Conservation (phyloP, 2,329 filamentous ascomycete genomes). For the Teratosphaeria gauchensis region DNA sequence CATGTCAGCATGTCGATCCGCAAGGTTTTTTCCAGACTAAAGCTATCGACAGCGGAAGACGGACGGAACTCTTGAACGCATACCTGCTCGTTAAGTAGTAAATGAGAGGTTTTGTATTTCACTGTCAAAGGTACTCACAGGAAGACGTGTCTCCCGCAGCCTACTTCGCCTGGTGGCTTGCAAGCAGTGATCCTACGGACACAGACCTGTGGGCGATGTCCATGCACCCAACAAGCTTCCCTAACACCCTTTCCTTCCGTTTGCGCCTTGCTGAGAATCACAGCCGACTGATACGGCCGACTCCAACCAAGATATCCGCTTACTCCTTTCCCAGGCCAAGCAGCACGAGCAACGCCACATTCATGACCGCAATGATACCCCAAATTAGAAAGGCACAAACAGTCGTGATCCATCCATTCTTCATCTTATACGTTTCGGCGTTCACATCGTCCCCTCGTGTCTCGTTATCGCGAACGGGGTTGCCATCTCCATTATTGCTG, state of each 20-base stretch:
- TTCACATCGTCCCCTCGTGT: not conserved
- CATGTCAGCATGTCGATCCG: not conserved
- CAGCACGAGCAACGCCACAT: constrained; percentile 65
- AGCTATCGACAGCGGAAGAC: no score
- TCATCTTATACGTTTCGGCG: constrained; percentile 46
- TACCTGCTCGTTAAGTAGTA: no score
- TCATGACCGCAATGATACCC: constrained; percentile 67
- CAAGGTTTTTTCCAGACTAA: no score
- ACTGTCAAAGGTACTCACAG: not conserved
- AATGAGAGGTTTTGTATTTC: no score
- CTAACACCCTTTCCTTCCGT: not conserved
- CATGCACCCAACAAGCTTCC: not conserved
- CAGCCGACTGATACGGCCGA: not conserved
- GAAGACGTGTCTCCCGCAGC: not conserved
- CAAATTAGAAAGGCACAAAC: constrained; percentile 55
- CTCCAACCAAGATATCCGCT: not conserved
- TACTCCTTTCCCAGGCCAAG: constrained; percentile 41
- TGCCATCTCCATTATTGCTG: constrained; percentile 1
- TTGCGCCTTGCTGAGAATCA: not conserved
- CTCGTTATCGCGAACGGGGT: not conserved
- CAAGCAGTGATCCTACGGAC: not conserved
- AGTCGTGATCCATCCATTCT: constrained; percentile 58
- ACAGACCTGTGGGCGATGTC: not conserved
- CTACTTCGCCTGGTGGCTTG: not conserved
- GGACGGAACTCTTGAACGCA: no score